A percentile compares a stretch with the other conserved stretches of the same genome.
These are phyloP conservation scores for Haematococcus lacustris DNA, from an alignment of 139 green algal genomes.

Conservation along the genomic window DNA sequence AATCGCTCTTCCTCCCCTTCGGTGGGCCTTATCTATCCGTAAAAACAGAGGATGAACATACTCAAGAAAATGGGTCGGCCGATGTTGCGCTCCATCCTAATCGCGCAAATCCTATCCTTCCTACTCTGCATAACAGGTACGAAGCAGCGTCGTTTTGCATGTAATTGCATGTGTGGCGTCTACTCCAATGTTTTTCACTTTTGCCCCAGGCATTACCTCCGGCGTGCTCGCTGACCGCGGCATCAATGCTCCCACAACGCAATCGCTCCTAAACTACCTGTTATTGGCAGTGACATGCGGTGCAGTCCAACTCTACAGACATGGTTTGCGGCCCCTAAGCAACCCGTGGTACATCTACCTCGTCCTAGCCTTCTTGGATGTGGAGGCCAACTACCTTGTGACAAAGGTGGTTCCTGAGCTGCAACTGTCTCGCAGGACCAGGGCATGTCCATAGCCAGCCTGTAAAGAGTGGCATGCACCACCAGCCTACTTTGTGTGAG, in stretches of 20 bases:
- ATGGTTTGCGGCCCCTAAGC: background rate
- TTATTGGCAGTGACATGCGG: constrained; percentile 29
- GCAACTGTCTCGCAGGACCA: no score
- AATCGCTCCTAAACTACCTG: constrained; percentile 60
- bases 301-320: background rate
- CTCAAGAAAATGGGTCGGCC: background rate
- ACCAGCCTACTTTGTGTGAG: no score
- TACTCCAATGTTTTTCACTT: background rate
- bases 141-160: background rate
- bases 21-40: no score
- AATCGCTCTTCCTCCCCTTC: no score
- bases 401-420: constrained; percentile 7
- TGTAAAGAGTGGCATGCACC: no score
- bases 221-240: constrained; percentile 31
- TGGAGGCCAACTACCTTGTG: constrained; percentile 66
- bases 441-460: no score
- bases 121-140: constrained; percentile 43
- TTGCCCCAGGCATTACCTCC: constrained; percentile 35
- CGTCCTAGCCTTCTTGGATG: constrained; percentile 59
- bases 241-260: constrained; percentile 48
- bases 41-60: no score
- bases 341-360: constrained; percentile 32
- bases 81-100: constrained; percentile 13
- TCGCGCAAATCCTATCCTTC: constrained; percentile 50
- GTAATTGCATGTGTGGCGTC: background rate